phyloP scores from a whole-genome alignment of 2,329 filamentous ascomycete genomes.

The Colletotrichum godetiae region DNA sequence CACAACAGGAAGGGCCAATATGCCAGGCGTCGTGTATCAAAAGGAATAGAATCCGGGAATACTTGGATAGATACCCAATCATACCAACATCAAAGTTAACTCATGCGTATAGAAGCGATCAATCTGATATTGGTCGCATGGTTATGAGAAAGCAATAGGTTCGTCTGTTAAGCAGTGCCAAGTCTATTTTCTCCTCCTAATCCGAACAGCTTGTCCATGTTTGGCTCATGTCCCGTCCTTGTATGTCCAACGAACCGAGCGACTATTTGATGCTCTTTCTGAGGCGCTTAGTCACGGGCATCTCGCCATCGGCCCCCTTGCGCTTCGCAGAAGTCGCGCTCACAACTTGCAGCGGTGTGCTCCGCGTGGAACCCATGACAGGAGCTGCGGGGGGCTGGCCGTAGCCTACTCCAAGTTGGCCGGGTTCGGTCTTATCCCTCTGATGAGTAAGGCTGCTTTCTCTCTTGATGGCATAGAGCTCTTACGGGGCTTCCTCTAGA shows the following conservation, averaged over 20 bases:
- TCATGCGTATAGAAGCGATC: no score
- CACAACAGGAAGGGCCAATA: not conserved
- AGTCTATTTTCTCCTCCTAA: not conserved
- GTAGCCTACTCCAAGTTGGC: no score
- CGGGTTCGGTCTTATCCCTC: not conserved
- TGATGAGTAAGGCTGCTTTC: not conserved
- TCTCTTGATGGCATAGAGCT: not conserved
- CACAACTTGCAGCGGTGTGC: not conserved
- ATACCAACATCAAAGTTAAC: not conserved
- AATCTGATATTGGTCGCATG: not conserved
- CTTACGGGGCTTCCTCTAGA: no score
- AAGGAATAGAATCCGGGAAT: not conserved
- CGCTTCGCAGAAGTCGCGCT: not conserved
- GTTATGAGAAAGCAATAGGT: not conserved
- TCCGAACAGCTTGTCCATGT: no score
- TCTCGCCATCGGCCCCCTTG: not conserved
- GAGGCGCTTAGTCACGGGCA: not conserved
- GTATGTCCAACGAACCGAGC: no score
- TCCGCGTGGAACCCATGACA: no score
- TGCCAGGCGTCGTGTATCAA: not conserved
- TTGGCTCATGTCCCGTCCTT: no score
- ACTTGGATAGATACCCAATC: slow-evolving; percentile 8
- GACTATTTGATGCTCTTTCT: not conserved
- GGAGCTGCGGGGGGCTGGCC: no score
- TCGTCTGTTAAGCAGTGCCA: not conserved